Conservation (phyloP, 768 basidiomycete species). For the Boletus speciosus region DNA sequence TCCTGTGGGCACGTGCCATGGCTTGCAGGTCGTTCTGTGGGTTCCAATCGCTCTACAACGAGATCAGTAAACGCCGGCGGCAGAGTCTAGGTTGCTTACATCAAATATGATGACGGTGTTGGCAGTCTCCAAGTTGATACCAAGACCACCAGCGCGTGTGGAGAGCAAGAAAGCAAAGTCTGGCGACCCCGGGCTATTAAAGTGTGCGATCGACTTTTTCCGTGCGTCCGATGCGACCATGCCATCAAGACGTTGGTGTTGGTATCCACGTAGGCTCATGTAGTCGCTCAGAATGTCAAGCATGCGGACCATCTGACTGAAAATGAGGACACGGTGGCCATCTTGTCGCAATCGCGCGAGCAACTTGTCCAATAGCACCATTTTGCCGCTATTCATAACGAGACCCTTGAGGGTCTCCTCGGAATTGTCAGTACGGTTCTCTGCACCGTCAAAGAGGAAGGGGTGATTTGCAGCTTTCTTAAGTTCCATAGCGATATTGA, state of each 20-base stretch:
- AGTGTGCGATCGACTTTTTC: constrained; percentile 95
- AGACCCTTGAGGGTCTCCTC: constrained; percentile 94
- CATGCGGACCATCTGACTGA: constrained; percentile 99
- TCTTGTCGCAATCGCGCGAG: constrained; percentile 86
- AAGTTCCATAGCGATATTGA: constrained; percentile 99
- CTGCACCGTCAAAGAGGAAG: constrained; percentile 95
- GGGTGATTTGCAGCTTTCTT: constrained; percentile 99
- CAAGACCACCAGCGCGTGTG: constrained; percentile 94
- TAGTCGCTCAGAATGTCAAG: constrained; percentile 98
- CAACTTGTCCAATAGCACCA: constrained; percentile 97
- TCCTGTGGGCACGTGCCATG: constrained; percentile 98
- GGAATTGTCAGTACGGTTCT: constrained; percentile 52
- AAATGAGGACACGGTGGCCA: constrained; percentile 95
- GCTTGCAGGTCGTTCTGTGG: constrained; percentile 98
- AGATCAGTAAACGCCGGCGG: constrained; percentile 6
- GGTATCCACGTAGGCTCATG: constrained; percentile 84
- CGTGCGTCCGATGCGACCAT: constrained; percentile 90
- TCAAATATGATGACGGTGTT: constrained; percentile 99
- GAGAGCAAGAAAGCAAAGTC: constrained; percentile 98
- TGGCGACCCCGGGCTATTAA: constrained; percentile 87
- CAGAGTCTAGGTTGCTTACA: constrained; percentile 45
- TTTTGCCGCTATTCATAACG: constrained; percentile 97
- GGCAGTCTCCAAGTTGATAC: constrained; percentile 98
- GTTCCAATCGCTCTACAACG: constrained; percentile 88
- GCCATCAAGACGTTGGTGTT: constrained; percentile 93